Base-by-base conservation (phyloP, 202 grass and related monocot genomes). In the Schoenoplectus triqueter region DNA sequence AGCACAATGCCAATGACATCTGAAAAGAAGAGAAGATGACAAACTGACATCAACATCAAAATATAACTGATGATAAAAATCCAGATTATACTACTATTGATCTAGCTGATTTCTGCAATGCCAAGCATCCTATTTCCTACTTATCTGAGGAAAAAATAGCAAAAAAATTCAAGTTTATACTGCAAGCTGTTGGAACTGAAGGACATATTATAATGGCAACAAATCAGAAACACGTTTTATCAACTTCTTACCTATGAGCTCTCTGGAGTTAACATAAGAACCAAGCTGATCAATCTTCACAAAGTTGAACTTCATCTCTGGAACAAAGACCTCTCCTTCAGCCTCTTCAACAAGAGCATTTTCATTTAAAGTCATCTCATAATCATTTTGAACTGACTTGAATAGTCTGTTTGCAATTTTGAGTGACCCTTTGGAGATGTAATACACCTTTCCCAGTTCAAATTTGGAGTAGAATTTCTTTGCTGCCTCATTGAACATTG, bases 401-500 rank as follows among this genome's bases (percentile, higher is more conserved):
- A 99, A 99, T 85, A 90, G 96, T 79, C 90, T 99, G 67, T 96
- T 99, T 57, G 96, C 96, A 51, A 99, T 86, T 77, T 86, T 87
- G 14, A 96, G 91, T 9, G 90, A 99, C 6, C 96, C 96, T 56
- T 96, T 99, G 39, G 96, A 99, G 78, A 99, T 88, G n/a, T 94
- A 99, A 65, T 99, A 99, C 6, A 96, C 96, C 74, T 99, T 99
- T 15, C 96, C 96, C 59, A 91, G 73, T 82, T 99, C 93, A 86
- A 99, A 99, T 62, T 87, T 59, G 0, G 90, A 86, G 19, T 94
- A 94, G 62, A 99, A 99, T 80, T 96, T 99, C 77, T 87, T 92
- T 13, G 93, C 96, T 0, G 96, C 86, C 73, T 96, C 96, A 49
- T 99, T 99, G 69, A 99, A 99, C 96, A 96, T 96, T 15, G 93